Evolutionary conservation across 805 yeast species (phyloP).

Genomic region (Wickerhamomyces rabaulensis): DNA sequence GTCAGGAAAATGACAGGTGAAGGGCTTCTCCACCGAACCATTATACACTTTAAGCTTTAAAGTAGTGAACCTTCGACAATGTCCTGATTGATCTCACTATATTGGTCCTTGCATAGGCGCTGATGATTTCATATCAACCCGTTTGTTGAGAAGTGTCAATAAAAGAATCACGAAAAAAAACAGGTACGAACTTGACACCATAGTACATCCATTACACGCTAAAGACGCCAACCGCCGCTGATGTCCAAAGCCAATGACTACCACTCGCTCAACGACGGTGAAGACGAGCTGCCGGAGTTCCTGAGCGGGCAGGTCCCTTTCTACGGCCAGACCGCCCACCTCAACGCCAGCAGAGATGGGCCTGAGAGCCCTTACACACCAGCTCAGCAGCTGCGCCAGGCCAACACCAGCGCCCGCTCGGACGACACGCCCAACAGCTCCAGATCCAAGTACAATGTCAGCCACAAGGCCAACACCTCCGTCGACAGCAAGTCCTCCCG

Average conservation of each 20-base stretch:
- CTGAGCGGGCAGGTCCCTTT: background rate
- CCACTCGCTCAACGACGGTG: background rate
- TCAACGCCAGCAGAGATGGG: background rate
- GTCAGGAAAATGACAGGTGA: too few species aligned
- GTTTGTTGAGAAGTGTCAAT: background rate
- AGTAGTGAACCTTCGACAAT: too few species aligned
- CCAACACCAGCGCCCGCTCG: background rate
- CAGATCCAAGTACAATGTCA: background rate
- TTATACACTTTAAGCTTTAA: too few species aligned
- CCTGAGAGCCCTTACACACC: background rate
- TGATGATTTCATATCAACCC: background rate
- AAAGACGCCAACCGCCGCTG: background rate
- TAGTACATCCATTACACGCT: too few species aligned
- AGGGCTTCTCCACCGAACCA: too few species aligned
- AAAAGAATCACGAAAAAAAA: too few species aligned
- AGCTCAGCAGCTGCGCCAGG: background rate
- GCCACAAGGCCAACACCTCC: background rate
- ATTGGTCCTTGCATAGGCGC: too few species aligned
- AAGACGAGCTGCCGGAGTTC: background rate
- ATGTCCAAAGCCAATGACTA: background rate
- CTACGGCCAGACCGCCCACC: background rate
- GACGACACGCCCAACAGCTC: background rate
- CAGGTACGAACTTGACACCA: too few species aligned
- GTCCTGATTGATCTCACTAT: too few species aligned
- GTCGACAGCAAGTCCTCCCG: conserved; percentile 1